Percentiles rank a stretch among this genome's conserved stretches.
phyloP scores from a whole-genome alignment of 257 asterid genomes.

The Dorcoceras hygrometricum region DNA sequence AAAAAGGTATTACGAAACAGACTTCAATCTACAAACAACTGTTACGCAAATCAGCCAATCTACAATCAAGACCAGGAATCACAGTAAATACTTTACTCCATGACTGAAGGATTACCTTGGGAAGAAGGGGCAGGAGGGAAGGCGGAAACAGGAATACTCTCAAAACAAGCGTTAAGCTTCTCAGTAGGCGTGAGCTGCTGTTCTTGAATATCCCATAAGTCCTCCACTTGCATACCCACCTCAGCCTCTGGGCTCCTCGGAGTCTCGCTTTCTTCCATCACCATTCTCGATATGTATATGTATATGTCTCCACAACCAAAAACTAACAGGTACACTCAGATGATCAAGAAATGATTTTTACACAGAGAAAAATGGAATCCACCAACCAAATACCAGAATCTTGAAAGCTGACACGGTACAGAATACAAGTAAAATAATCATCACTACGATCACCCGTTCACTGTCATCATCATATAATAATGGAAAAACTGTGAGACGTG shows the following conservation, averaged over 20 bases:
- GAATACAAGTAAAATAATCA: slow-evolving; percentile 26
- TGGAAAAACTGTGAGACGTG: not conserved
- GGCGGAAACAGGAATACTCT: slow-evolving; percentile 91
- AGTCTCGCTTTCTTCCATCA: slow-evolving; percentile 54
- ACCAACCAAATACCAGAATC: slow-evolving; percentile 18
- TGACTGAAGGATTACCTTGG: slow-evolving; percentile 42
- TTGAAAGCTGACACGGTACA: slow-evolving; percentile 32
- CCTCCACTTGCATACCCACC: slow-evolving; percentile 94
- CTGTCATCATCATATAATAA: slow-evolving; percentile 5
- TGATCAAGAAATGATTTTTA: not conserved
- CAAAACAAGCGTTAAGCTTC: slow-evolving; percentile 96
- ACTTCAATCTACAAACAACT: not conserved
- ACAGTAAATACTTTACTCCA: not conserved
- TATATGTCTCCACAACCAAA: not conserved
- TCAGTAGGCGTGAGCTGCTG: slow-evolving; percentile 92
- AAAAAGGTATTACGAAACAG: not conserved
- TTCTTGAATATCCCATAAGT: slow-evolving; percentile 88
- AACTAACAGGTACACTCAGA: not conserved
- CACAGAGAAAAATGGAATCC: not conserved
- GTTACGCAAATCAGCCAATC: not conserved
- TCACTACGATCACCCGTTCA: not conserved
- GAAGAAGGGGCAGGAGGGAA: slow-evolving; percentile 82
- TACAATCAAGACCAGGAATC: slow-evolving; percentile 9
- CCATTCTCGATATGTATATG: slow-evolving; percentile 26
- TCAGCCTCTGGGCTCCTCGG: slow-evolving; percentile 98